Evolutionary conservation across 2,329 filamentous ascomycete species (phyloP).

Genomic region (Colletotrichum sp.): DNA sequence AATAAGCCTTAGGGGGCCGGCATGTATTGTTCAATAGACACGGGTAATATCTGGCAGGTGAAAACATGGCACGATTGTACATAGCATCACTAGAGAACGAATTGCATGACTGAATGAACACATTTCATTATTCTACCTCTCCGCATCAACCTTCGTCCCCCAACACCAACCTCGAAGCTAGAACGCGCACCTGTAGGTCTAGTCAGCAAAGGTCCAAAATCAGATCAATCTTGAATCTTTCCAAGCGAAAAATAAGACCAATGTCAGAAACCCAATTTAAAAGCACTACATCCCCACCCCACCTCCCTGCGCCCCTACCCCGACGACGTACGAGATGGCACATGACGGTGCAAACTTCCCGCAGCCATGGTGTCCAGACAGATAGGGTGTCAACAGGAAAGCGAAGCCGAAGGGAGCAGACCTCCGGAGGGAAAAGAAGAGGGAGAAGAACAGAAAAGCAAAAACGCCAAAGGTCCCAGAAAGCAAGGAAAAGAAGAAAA

Average conservation of each 20-base stretch:
- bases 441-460: background rate
- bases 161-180: background rate
- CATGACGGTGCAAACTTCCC: slow-evolving; percentile 37
- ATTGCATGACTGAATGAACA: slow-evolving; percentile 13
- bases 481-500: background rate
- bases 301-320: slow-evolving; percentile 29
- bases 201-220: background rate
- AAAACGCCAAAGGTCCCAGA: slow-evolving; percentile 3
- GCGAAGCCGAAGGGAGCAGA: slow-evolving; percentile 21
- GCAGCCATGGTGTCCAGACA: background rate
- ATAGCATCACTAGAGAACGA: background rate
- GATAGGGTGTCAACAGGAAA: background rate
- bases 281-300: slow-evolving; percentile 47
- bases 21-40: background rate
- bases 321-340: slow-evolving; percentile 26
- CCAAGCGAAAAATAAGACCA: background rate
- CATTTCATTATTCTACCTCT: background rate
- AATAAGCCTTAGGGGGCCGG: background rate
- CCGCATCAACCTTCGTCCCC: too few relatives aligned
- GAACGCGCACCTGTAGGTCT: background rate
- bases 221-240: background rate
- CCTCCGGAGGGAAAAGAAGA: background rate
- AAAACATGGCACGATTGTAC: background rate
- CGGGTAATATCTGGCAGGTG: background rate
- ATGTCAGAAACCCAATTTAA: slow-evolving; percentile 51